Evolutionary conservation across 2,329 filamentous ascomycete genomes (phyloP), one percentile per base, ranked within the genome.

Genomic region (Fusarium fracticaudum): DNA sequence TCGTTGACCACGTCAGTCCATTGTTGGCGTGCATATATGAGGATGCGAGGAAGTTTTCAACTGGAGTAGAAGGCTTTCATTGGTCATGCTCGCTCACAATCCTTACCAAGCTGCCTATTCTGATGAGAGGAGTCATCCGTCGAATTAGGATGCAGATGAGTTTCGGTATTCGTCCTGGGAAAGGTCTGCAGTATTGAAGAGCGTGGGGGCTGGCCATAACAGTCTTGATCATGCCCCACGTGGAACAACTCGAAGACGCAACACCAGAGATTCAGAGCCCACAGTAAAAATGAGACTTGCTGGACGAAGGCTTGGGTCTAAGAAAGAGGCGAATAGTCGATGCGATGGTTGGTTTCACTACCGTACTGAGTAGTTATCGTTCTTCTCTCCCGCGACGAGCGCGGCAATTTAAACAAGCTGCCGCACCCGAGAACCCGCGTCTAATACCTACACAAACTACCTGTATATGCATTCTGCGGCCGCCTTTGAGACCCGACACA

Each of bases 171-270:
- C 58, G 22, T 68, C 40, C 37, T 64, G 41, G 57, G 57, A 51
- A 73, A 74, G 45, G 71, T 41, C 67, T 50, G 44, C 31, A 33
- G 59, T 59, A 47, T 43, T n/a, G 58, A 51, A 48, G 58, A 72
- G 33, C 58, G 71, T 74, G 71, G 62, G 71, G 71, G 62, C 50
- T 47, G 37, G 67, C 55, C 67, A 66, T 44, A 64, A 45, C 31
- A 47, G 64, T 45, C 38, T 60, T 67, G 33, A 51, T 35, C 12
- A 24, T 51, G 58, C 60, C 44, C 63, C 71, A 69, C 63, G 65
- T 60, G 55, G 59, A 72, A 43, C 45, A 29, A 55, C 24, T 67
- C 24, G 31, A 55, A 71, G 50, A 70, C 31, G 44, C 45, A 48
- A 43, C 33, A 55, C 15, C 35, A 48, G 33, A 41, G 35, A 31